Evolutionary conservation across 495 filamentous ascomycete genomes (phyloP).

Genomic region (Pyrenula aspistea): DNA sequence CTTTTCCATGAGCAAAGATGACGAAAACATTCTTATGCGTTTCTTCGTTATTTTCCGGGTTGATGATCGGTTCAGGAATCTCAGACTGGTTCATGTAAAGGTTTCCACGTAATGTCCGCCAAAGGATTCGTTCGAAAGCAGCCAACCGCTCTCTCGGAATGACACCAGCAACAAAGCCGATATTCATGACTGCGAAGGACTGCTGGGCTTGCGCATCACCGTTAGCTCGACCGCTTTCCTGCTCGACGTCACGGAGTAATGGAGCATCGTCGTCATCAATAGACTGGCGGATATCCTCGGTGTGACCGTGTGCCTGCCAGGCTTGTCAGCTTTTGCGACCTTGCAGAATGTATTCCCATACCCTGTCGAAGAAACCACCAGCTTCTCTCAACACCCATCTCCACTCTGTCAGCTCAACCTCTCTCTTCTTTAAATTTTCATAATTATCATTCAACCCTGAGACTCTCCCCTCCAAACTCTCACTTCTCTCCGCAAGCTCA

Average conservation of each 20-base stretch:
- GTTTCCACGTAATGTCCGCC: conserved; percentile 93
- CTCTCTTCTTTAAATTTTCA: conserved; percentile 92
- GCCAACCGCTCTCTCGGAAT: conserved; percentile 88
- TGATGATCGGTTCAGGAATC: conserved; percentile 87
- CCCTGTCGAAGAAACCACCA: conserved; percentile 90
- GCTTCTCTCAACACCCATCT: conserved; percentile 93
- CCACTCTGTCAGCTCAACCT: conserved; percentile 95
- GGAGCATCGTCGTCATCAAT: conserved; percentile 77
- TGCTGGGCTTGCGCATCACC: conserved; percentile 63
- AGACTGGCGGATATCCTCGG: conserved; percentile 88
- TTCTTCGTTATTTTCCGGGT: conserved; percentile 82
- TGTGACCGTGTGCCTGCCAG: conserved; percentile 69
- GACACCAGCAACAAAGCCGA: conserved; percentile 98
- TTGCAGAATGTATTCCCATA: conserved; percentile 13
- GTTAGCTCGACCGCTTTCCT: conserved; percentile 48
- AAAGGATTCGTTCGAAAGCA: conserved; percentile 92
- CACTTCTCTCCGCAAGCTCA: conserved; percentile 80
- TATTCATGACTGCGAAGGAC: conserved; percentile 91
- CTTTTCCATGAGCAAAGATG: conserved; percentile 97
- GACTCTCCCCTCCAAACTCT: conserved; percentile 84
- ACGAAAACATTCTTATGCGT: conserved; percentile 97
- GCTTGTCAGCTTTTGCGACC: conserved; percentile 13
- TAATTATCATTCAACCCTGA: conserved; percentile 91
- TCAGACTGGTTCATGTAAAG: conserved; percentile 99
- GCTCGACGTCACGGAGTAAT: conserved; percentile 76